Evolutionary conservation across 257 asterid genomes (phyloP).

Genomic region (Thymus quinquecostatus): DNA sequence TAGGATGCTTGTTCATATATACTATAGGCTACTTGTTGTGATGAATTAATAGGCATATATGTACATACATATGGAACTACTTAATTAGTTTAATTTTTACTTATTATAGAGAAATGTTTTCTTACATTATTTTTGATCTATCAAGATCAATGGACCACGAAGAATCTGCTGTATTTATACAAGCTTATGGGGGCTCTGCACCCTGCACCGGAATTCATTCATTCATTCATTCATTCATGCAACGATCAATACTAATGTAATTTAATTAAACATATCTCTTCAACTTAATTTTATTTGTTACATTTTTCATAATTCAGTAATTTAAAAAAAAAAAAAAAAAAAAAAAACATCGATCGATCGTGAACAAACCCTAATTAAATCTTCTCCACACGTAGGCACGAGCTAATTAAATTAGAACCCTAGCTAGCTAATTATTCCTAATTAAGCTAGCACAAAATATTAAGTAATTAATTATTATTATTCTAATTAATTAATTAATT

Average conservation of each 20-base stretch:
- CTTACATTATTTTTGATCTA: constrained; percentile 22
- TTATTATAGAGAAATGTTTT: background rate
- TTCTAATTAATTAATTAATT: too few species aligned
- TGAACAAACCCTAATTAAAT: background rate
- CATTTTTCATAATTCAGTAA: background rate
- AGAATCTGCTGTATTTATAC: constrained; percentile 21
- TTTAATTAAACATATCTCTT: background rate
- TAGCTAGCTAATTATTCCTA: too few species aligned
- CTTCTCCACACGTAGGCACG: background rate
- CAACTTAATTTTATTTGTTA: background rate
- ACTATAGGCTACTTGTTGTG: background rate
- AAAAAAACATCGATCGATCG: background rate
- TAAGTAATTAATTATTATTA: too few species aligned
- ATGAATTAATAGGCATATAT: background rate
- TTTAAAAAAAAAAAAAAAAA: background rate
- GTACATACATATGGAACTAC: background rate
- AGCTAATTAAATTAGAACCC: background rate
- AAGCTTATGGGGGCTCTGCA: background rate
- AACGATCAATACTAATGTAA: background rate
- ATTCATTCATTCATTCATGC: background rate
- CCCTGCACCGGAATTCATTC: background rate
- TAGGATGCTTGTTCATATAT: background rate
- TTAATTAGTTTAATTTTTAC: background rate
- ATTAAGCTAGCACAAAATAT: too few species aligned
- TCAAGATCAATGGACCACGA: constrained; percentile 26